Evolutionary conservation across 441 rosid species (phyloP), one percentile per base, ranked within the genome.

Genomic region (Bruguiera hainesii): DNA sequence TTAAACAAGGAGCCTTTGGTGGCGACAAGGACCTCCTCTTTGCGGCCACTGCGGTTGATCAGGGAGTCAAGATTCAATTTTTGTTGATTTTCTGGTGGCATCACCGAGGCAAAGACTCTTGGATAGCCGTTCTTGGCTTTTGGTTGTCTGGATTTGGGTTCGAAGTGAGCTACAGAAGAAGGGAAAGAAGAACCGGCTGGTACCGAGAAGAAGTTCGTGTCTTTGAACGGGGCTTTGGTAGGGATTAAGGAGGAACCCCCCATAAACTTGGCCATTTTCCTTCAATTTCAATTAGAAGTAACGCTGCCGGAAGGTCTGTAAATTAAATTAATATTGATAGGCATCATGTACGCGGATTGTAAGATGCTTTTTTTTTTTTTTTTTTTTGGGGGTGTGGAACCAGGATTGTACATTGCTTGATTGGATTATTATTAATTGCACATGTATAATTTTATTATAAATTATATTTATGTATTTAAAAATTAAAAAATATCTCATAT

Each of bases 11-110:
- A 81, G 48, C 70, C 72, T 70, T 74, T 67, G 56, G 90, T 84
- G 53, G 89, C 69, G 30, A 58, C 82, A 71, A 87, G 65, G 63
- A 86, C 79, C 76, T 87, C 94, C 60, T 85, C 84, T 74, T 83
- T 94, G 63, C 84, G 90, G 75, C 63, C 66, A 64, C 84, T 73
- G 66, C 68, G 77, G 66, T 42, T 13, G 48, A 75, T 68, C 39
- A 88, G 69, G 65, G 81, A 79, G 48, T 89, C 90, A 30, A 91
- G 78, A 61, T 91, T 83, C 72, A 77, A 31, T 61, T 72, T 75
- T 56, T 76, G 73, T 71, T 57, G 70, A 35, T 59, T 63, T n/a
- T 76, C 80, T 21, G 67, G 76, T 52, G 81, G 77, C 84, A 76
- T 68, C 5, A 73, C 77, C 6, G 81, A 76, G 33, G 73, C 60